phyloP scores from a whole-genome alignment of 2,329 filamentous ascomycete genomes.

The Aspergillus glaucus region DNA sequence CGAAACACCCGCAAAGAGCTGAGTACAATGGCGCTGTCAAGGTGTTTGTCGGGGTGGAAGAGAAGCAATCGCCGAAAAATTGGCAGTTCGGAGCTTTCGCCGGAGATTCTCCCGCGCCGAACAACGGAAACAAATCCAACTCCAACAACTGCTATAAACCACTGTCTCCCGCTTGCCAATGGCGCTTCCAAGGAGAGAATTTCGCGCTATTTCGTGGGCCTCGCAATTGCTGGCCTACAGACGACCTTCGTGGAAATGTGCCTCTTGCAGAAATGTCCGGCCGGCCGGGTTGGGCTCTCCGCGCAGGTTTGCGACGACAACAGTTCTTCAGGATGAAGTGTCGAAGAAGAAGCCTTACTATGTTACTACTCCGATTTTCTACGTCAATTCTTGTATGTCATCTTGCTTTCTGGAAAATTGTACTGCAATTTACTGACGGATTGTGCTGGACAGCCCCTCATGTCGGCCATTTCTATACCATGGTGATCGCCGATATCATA shows the following conservation, averaged over 20 bases:
- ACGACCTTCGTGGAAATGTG: slow-evolving; percentile 24
- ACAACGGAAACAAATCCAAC: slow-evolving; percentile 13
- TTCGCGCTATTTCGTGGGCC: slow-evolving; percentile 28
- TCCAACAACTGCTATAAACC: background rate
- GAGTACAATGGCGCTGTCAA: too few species aligned
- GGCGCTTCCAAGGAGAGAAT: slow-evolving; percentile 21
- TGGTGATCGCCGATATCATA: slow-evolving; percentile 82
- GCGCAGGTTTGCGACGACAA: slow-evolving; percentile 24
- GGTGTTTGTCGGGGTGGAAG: background rate
- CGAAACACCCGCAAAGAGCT: background rate
- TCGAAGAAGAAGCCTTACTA: slow-evolving; percentile 72
- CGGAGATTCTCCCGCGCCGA: slow-evolving; percentile 22
- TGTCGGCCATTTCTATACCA: slow-evolving; percentile 88
- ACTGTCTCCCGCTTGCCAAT: slow-evolving; percentile 12
- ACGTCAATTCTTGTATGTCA: slow-evolving; percentile 81
- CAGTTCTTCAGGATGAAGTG: slow-evolving; percentile 9
- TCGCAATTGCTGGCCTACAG: slow-evolving; percentile 17
- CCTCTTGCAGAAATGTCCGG: slow-evolving; percentile 19
- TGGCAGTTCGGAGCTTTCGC: slow-evolving; percentile 26
- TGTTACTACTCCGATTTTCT: slow-evolving; percentile 95
- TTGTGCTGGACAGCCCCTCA: slow-evolving; percentile 63
- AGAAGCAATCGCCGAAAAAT: background rate
- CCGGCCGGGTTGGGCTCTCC: slow-evolving; percentile 12
- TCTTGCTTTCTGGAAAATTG: background rate
- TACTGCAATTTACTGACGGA: background rate